A percentile compares a stretch with the other conserved stretches of the same genome.
phyloP scores from a whole-genome alignment of 306 rosid species.

The Hylodesmum podocarpum region DNA sequence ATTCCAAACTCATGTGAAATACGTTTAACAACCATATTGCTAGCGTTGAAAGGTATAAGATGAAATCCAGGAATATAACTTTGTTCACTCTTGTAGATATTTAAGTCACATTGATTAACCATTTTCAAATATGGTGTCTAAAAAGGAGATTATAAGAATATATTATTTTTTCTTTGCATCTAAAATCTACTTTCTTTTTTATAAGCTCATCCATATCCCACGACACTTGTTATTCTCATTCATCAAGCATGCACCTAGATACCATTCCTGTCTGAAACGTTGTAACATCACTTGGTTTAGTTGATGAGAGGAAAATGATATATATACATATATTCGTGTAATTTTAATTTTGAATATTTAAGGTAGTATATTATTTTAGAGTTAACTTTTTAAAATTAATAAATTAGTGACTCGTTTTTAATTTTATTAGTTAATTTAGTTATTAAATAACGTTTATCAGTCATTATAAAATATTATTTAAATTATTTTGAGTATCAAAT shows the following conservation, averaged over 20 bases:
- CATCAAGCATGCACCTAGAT: conserved; percentile 45
- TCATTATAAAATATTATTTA: too few relatives aligned
- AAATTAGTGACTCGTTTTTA: too few relatives aligned
- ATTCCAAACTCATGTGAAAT: conserved; percentile 30
- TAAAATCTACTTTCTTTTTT: conserved; percentile 39
- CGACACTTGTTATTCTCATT: conserved; percentile 56
- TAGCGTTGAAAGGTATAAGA: conserved; percentile 19
- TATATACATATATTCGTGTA: too few relatives aligned
- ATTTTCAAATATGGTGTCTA: conserved; percentile 43
- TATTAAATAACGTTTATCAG: too few relatives aligned
- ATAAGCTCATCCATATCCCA: conserved; percentile 47
- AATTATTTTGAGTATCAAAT: too few relatives aligned
- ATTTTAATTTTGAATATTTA: too few relatives aligned
- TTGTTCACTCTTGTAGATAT: conserved; percentile 37
- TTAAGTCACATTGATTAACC: conserved; percentile 37
- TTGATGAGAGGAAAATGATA: conserved; percentile 38
- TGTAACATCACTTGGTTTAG: conserved; percentile 41
- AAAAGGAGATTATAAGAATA: conserved; percentile 54
- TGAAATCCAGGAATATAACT: conserved; percentile 46
- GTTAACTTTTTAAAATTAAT: too few relatives aligned
- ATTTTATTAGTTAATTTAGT: too few relatives aligned
- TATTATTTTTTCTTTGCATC: conserved; percentile 62
- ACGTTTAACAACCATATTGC: conserved; percentile 11
- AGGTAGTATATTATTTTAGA: too few relatives aligned
- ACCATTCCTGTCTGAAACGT: conserved; percentile 61